A percentile compares a stretch with the other conserved stretches of the same genome.
Evolutionary conservation across 2,329 filamentous ascomycete species (phyloP).

Genomic region (Tympanopsis confertula): DNA sequence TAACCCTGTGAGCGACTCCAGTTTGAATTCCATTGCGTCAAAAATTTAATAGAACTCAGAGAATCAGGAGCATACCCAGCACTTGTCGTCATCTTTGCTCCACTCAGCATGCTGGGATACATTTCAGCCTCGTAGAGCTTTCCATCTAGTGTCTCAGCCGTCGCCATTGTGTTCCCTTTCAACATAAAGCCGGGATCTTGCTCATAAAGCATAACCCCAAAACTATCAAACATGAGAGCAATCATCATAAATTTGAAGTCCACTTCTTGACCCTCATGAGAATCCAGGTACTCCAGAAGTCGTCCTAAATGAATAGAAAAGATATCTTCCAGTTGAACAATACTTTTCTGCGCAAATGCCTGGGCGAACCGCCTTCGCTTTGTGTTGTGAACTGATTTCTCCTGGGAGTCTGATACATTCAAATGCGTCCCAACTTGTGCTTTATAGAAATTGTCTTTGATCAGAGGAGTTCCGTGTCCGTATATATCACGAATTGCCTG

Average conservation of each 20-base stretch:
- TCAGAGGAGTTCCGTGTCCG: background rate
- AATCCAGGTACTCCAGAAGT: background rate
- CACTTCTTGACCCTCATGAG: background rate
- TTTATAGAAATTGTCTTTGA: background rate
- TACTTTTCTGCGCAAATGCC: background rate
- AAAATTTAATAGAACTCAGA: background rate
- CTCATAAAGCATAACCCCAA: background rate
- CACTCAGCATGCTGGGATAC: background rate
- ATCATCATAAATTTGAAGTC: background rate
- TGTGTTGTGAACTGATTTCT: background rate
- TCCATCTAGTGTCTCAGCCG: background rate
- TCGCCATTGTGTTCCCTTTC: background rate
- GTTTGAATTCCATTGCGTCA: background rate
- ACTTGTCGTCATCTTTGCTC: background rate
- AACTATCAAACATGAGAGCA: background rate
- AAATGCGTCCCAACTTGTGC: background rate
- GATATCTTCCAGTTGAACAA: background rate
- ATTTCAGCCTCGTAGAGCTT: background rate
- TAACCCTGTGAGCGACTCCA: background rate
- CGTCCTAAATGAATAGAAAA: background rate
- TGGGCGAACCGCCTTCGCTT: background rate
- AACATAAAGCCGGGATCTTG: background rate
- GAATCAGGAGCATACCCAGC: background rate
- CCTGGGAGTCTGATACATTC: background rate
- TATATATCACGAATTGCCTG: background rate